phyloP scores from a whole-genome alignment of 352 stramenopile species.

The Bremia lactucae region DNA sequence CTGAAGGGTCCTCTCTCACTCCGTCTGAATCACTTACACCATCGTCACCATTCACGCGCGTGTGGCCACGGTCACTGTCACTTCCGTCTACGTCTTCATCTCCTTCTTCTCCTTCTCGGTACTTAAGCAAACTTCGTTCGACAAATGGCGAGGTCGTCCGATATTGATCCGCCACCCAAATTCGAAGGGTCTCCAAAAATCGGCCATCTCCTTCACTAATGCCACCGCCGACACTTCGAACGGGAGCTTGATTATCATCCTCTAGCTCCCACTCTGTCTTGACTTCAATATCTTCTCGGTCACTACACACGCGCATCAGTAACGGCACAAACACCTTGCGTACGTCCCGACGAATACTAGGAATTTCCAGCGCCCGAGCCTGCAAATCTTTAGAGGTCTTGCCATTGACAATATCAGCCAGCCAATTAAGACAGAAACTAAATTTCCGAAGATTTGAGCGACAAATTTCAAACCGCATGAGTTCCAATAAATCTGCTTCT shows the following conservation, averaged over 20 bases:
- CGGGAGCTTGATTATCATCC: conserved; percentile 55
- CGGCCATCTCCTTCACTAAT: conserved; percentile 52
- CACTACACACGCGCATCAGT: conserved; percentile 65
- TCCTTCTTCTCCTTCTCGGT: conserved; percentile 51
- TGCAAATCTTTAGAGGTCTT: conserved; percentile 65
- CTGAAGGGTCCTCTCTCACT: conserved; percentile 6
- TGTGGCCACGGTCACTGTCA: conserved; percentile 8
- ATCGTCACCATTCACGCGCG: conserved; percentile 4
- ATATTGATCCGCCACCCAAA: conserved; percentile 81
- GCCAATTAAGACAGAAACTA: conserved; percentile 75
- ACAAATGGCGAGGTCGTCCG: conserved; percentile 80
- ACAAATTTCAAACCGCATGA: conserved; percentile 82
- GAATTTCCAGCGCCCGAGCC: conserved; percentile 66
- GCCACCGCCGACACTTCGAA: conserved; percentile 45
- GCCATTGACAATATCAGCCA: conserved; percentile 73
- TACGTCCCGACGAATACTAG: conserved; percentile 63
- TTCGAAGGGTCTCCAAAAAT: conserved; percentile 73
- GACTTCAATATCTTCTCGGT: conserved; percentile 74
- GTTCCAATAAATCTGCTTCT: conserved; percentile 62
- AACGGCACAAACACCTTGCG: conserved; percentile 73
- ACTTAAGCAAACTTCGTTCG: conserved; percentile 74
- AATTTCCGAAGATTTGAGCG: conserved; percentile 81
- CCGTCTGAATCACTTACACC: conserved; percentile 1
- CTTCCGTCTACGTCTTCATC: conserved; percentile 29
- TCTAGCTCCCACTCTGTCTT: conserved; percentile 82